phyloP scores from a whole-genome alignment of 306 rosid species.

The Biancaea sappan region DNA sequence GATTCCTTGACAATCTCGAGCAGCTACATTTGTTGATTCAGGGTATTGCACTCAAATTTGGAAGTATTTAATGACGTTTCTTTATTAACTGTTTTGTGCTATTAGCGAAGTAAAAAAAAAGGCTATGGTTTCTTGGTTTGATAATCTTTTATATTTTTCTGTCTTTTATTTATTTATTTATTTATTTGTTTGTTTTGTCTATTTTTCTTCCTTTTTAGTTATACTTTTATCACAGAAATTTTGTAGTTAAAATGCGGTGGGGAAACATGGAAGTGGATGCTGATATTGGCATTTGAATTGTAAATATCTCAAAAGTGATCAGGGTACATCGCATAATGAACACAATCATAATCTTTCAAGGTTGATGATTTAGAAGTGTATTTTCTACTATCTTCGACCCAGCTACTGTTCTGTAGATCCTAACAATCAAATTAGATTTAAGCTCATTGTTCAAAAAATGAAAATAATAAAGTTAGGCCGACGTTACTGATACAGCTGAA shows the following conservation, averaged over 20 bases:
- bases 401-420: background rate
- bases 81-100: conserved; percentile 12
- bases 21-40: conserved; percentile 31
- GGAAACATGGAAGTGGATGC: background rate
- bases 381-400: background rate
- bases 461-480: background rate
- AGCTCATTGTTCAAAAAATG: background rate
- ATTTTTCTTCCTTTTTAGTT: background rate
- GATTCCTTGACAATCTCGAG: background rate
- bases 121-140: background rate
- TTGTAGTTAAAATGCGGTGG: background rate
- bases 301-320: background rate
- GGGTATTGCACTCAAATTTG: background rate
- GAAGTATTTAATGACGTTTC: background rate
- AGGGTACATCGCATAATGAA: background rate
- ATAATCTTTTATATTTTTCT: background rate
- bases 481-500: conserved; percentile 3
- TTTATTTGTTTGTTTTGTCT: background rate
- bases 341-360: background rate
- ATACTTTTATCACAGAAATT: background rate
- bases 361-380: conserved; percentile 12
- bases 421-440: background rate
- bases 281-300: background rate
- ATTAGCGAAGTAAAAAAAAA: background rate
- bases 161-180: background rate